Evolutionary conservation across 208 protist genomes (phyloP).

Genomic region (Crithidia brevicula): DNA sequence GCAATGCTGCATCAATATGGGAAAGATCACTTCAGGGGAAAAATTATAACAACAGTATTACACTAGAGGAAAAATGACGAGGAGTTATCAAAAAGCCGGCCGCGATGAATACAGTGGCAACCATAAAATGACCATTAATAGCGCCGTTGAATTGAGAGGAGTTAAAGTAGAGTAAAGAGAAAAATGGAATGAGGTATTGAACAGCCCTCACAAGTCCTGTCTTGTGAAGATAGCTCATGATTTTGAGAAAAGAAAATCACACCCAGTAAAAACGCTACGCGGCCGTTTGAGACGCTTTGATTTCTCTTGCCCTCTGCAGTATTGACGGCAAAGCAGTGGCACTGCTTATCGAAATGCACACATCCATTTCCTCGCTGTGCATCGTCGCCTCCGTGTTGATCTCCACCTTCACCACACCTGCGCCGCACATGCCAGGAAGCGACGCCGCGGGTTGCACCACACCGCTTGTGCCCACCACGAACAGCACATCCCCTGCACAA

Average conservation of each 20-base stretch:
- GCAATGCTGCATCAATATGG: too few species aligned
- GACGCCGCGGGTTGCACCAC: slow-evolving; percentile 32
- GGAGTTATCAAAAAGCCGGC: too few species aligned
- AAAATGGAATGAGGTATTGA: too few species aligned
- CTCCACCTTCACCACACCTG: slow-evolving; percentile 35
- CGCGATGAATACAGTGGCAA: too few species aligned
- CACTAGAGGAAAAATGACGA: too few species aligned
- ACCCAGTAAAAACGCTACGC: too few species aligned
- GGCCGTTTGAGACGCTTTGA: neutral
- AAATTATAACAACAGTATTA: neutral
- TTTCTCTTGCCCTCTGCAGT: neutral
- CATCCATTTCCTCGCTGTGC: slow-evolving; percentile 30
- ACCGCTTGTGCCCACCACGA: slow-evolving; percentile 35
- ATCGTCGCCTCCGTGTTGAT: slow-evolving; percentile 19
- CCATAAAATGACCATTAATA: too few species aligned
- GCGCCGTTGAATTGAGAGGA: too few species aligned
- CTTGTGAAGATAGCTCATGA: too few species aligned
- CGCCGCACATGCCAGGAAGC: slow-evolving; percentile 8
- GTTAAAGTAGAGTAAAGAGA: too few species aligned
- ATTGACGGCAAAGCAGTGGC: slow-evolving; percentile 1
- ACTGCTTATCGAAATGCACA: slow-evolving; percentile 14
- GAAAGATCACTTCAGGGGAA: too few species aligned
- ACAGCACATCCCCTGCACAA: slow-evolving; percentile 19
- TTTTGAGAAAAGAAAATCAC: slow-evolving; percentile 24
- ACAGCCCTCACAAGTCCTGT: too few species aligned